Evolutionary conservation across 1,284 basidiomycete genomes (phyloP), one percentile per base, ranked within the genome.

Genomic region (Clitocybe nebularis): DNA sequence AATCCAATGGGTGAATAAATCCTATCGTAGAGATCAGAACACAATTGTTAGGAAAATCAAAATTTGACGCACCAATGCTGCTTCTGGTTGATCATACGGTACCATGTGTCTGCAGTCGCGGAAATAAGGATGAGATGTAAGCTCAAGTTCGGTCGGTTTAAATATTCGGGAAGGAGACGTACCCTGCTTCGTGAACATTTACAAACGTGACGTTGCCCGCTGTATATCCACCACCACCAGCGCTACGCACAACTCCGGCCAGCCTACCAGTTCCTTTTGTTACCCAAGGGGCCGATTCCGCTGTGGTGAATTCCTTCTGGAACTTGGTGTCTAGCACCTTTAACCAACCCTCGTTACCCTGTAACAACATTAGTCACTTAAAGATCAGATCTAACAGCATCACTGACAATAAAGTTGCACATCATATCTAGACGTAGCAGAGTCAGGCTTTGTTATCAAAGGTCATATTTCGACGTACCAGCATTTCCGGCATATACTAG

Each of bases 401-500:
- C 9, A 60, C 71, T 43, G 53, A 81, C 83, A 14, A 87, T 75
- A 51, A 71, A 85, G 62, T 89, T 88, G 67, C 87, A 89, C 78
- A 86, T 84, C 69, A 85, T 82, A 63, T 93, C 92, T 72, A 54
- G 47, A 62, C 24, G 24, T 32, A 21, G 28, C 37, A 14, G 3
- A 42, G 33, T 44, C 4, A 34, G 34, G 28, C 13, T 35, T 44
- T 11, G 23, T 19, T 25, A 14, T 34, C 25, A 25, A 79, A 8
- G 77, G 66, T 9, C 30, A 3, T 7, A 17, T 24, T n/a, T 14
- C 13, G 21, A 63, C 66, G 34, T 53, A 72, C 72, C 79, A 24
- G 86, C 82, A 55, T 88, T 84, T 17, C 89, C 90, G 43, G 89
- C 87, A 56, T 93, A 93, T 25, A 92, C 81, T 28, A 93, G 66